Percentiles rank a stretch among this genome's conserved stretches.
phyloP scores from a whole-genome alignment of 768 basidiomycete species.

The Cubamyces sp. region DNA sequence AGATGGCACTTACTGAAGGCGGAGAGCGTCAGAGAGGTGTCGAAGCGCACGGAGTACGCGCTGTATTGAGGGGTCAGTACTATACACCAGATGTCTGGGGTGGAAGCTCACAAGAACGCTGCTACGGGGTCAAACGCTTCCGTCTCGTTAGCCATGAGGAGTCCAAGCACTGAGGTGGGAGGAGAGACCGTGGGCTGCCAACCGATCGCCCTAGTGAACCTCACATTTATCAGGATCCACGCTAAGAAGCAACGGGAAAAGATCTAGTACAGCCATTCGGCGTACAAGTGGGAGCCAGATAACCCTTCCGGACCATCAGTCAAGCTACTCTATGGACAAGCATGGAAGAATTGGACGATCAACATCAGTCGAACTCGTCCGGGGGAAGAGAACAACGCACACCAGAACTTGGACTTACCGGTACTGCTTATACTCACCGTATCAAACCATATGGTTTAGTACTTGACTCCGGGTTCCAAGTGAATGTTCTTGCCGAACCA shows the following conservation, averaged over 20 bases:
- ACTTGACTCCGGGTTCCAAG: neutral
- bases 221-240: neutral
- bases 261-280: neutral
- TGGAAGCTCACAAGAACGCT: neutral
- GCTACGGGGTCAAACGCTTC: neutral
- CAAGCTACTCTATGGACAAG: conserved; percentile 2
- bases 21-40: conserved; percentile 10
- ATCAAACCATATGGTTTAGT: neutral
- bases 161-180: no score
- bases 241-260: neutral
- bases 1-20: conserved; percentile 6
- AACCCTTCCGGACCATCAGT: neutral
- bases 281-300: neutral
- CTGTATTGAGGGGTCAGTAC: neutral
- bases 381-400: neutral
- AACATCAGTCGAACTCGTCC: no score
- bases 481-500: no score
- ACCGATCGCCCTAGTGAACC: no score
- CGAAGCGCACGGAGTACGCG: conserved; percentile 5
- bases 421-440: neutral
- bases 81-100: no score
- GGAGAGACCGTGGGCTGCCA: no score
- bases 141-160: no score
- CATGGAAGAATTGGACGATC: neutral
- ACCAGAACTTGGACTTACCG: conserved; percentile 1